phyloP scores from a whole-genome alignment of 768 basidiomycete genomes.

The Punctularia strigosozonata region DNA sequence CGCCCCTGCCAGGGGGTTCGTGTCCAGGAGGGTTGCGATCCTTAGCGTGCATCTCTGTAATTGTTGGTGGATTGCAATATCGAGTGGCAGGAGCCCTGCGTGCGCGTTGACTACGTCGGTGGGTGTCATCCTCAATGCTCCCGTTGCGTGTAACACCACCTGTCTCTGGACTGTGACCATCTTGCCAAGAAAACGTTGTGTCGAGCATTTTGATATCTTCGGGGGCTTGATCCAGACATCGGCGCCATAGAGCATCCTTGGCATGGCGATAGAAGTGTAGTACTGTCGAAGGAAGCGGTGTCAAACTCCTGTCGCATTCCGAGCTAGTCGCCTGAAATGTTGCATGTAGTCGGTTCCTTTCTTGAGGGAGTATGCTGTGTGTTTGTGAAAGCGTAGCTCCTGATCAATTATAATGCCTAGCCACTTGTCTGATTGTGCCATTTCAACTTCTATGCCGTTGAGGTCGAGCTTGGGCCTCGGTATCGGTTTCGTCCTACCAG shows the following conservation, averaged over 20 bases:
- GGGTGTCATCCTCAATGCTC: slow-evolving; percentile 7
- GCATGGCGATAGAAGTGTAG: slow-evolving; percentile 9
- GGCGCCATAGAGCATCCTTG: slow-evolving; percentile 13
- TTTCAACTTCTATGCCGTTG: not conserved
- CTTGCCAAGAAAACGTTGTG: no score
- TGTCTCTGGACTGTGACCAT: slow-evolving; percentile 11
- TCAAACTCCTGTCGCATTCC: slow-evolving; percentile 1
- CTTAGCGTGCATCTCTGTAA: slow-evolving; percentile 4
- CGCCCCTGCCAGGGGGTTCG: slow-evolving; percentile 2
- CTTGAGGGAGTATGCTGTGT: slow-evolving; percentile 2
- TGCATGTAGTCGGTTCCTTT: slow-evolving; percentile 2
- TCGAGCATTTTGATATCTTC: no score
- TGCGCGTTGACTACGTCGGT: slow-evolving; percentile 7
- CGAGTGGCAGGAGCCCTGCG: slow-evolving; percentile 5
- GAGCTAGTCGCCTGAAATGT: not conserved
- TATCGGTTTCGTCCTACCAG: not conserved
- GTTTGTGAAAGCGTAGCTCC: slow-evolving; percentile 1
- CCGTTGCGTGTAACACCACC: slow-evolving; percentile 9
- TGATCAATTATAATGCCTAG: slow-evolving; percentile 6
- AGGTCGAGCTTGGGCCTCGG: not conserved
- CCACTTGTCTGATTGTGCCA: slow-evolving; percentile 1
- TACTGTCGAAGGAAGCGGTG: slow-evolving; percentile 4
- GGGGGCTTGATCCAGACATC: no score
- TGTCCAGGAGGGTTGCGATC: slow-evolving; percentile 4
- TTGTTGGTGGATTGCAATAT: not conserved